Percentiles rank a stretch among this genome's conserved stretches.
These are phyloP conservation scores for Marchantia polymorpha DNA, from an alignment of 225 moss, liverwort and hornwort genomes.

Conservation along the genomic window DNA sequence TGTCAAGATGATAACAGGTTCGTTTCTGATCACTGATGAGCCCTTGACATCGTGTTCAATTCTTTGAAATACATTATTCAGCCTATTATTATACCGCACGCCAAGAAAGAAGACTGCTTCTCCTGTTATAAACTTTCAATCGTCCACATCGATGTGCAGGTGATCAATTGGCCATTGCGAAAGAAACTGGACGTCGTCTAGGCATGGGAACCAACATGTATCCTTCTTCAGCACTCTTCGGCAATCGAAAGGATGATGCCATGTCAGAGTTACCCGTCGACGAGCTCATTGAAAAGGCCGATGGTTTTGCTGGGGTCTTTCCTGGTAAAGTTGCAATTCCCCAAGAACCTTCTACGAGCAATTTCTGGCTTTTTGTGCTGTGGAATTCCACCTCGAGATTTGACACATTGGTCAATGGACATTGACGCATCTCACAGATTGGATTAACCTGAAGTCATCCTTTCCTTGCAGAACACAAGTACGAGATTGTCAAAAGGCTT, in stretches of 20 bases:
- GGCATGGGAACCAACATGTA: slow-evolving; percentile 21
- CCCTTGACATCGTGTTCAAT: background rate
- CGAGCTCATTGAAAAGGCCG: slow-evolving; percentile 10
- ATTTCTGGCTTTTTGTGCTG: too few species aligned
- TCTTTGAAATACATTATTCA: background rate
- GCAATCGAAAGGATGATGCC: background rate
- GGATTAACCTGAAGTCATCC: too few species aligned
- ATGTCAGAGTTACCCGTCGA: slow-evolving; percentile 2
- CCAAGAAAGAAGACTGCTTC: background rate
- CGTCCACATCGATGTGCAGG: background rate
- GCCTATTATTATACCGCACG: background rate
- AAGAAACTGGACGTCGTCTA: slow-evolving; percentile 21
- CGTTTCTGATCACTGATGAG: background rate
- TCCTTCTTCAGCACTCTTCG: slow-evolving; percentile 12
- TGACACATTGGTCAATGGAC: too few species aligned
- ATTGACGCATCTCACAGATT: too few species aligned
- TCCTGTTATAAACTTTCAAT: background rate
- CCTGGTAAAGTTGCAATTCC: background rate
- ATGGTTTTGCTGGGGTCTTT: slow-evolving; percentile 14
- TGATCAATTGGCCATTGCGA: slow-evolving; percentile 24
- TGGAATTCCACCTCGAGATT: too few species aligned
- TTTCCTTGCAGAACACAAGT: slow-evolving; percentile 57
- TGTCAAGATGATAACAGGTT: slow-evolving; percentile 47
- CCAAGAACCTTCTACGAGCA: too few species aligned
- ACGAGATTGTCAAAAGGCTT: slow-evolving; percentile 69